Evolutionary conservation across 768 basidiomycete genomes (phyloP).

Genomic region (Mycena epipterygia): DNA sequence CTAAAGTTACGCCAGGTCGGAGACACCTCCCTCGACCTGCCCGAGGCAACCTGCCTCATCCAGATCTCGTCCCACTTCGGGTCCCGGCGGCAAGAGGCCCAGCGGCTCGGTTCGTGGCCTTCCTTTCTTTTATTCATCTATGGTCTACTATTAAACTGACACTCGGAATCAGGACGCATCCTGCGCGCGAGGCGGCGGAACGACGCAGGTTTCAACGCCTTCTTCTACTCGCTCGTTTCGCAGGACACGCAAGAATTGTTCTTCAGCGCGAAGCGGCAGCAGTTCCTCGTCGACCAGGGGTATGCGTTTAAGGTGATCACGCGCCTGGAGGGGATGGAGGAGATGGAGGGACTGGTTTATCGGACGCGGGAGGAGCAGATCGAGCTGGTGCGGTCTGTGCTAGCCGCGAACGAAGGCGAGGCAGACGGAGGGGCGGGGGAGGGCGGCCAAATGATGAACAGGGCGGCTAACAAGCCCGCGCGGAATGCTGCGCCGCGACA

Average conservation of each 20-base stretch:
- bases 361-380: constrained; percentile 94
- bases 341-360: constrained; percentile 91
- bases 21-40: constrained; percentile 98
- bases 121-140: background rate
- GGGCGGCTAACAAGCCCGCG: constrained; percentile 85
- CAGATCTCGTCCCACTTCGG: constrained; percentile 99
- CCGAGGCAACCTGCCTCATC: constrained; percentile 98
- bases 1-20: constrained; percentile 81
- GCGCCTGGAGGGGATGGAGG: constrained; percentile 93
- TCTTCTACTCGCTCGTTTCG: constrained; percentile 99
- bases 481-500: constrained; percentile 69
- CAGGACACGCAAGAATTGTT: constrained; percentile 99
- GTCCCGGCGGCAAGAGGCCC: constrained; percentile 97
- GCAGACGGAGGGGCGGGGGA: constrained; percentile 88
- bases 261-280: constrained; percentile 98
- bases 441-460: constrained; percentile 90
- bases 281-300: constrained; percentile 98
- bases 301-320: constrained; percentile 99
- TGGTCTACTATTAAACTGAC: constrained; percentile 29
- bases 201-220: constrained; percentile 99
- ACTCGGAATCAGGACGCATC: constrained; percentile 90
- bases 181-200: constrained; percentile 97
- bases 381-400: constrained; percentile 94
- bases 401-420: constrained; percentile 91
- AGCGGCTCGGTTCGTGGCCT: constrained; percentile 78